Percentiles rank a stretch among this genome's conserved stretches.
These are phyloP conservation scores for Starmerella lactis-condensi DNA, from an alignment of 805 yeast species.

Conservation along the genomic window DNA sequence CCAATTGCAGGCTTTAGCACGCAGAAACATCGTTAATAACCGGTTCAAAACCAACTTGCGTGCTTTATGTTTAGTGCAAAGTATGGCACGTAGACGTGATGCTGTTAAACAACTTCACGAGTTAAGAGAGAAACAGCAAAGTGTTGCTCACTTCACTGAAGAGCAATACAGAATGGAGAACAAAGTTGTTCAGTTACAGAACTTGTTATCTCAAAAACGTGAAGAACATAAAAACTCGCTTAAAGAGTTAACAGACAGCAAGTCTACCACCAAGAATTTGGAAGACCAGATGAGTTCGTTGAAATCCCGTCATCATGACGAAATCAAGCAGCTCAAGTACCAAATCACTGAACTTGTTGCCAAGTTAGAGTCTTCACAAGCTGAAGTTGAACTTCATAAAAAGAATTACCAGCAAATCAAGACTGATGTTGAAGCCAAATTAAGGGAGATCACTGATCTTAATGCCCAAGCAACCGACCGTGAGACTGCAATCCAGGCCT, in stretches of 20 bases:
- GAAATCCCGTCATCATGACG: neutral
- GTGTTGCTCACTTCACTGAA: slow-evolving; percentile 61
- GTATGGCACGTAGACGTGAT: slow-evolving; percentile 52
- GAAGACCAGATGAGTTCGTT: slow-evolving; percentile 2
- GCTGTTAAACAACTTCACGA: slow-evolving; percentile 49
- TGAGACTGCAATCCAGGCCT: slow-evolving; percentile 18
- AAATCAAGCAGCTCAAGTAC: neutral
- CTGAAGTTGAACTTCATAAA: slow-evolving; percentile 5
- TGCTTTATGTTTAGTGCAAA: slow-evolving; percentile 56
- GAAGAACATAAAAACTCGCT: slow-evolving; percentile 39
- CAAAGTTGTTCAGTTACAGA: slow-evolving; percentile 91
- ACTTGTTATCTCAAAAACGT: slow-evolving; percentile 48
- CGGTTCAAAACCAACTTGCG: slow-evolving; percentile 30
- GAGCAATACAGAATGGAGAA: slow-evolving; percentile 88
- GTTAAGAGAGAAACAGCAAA: slow-evolving; percentile 73
- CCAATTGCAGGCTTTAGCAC: slow-evolving; percentile 51
- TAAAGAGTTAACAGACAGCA: slow-evolving; percentile 7
- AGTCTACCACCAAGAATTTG: slow-evolving; percentile 6
- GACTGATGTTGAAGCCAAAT: slow-evolving; percentile 7
- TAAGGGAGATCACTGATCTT: slow-evolving; percentile 22
- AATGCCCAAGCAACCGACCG: slow-evolving; percentile 36
- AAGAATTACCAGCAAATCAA: slow-evolving; percentile 3
- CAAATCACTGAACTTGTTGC: neutral
- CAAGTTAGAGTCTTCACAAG: neutral
- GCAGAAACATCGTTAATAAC: slow-evolving; percentile 47